Evolutionary conservation across 148 eudicot genomes (phyloP), one percentile per base, ranked within the genome.

Genomic region (Camellia granthamiana): DNA sequence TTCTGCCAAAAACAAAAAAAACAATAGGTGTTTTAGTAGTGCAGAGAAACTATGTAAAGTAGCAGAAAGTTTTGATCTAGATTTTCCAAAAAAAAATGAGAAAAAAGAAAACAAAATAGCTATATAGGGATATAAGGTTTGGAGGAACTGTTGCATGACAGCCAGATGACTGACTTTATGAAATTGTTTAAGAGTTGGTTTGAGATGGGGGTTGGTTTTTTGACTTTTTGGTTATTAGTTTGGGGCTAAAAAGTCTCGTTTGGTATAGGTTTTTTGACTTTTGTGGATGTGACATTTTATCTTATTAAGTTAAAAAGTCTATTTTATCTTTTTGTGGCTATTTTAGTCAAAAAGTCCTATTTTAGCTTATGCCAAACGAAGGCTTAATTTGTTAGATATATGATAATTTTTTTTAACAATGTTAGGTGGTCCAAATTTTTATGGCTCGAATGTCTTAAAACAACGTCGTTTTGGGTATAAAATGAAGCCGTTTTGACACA

Each of bases 11-110:
- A n/a, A n/a, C n/a, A n/a, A n/a, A 23, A n/a, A 30, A 30, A 60
- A 46, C 60, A 15, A 55, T 67, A 42, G 67, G 11, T 55, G 18
- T 80, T 43, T 80, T 38, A 8, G 47, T 41, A 61, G 18, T n/a
- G 56, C 15, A 21, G 56, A 81, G 72, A 55, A 46, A 55, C 9
- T 3, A 23, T 65, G 83, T 66, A 74, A 75, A 81, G 82, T 71
- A n/a, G 43, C 69, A 6, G 63, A 15, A 74, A 64, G 43, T 51
- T 41, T 19, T 6, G 11, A n/a, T 46, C 46, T 59, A 71, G 46
- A 55, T 78, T 69, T 16, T 71, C 7, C 42, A 23, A 4, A 18
- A 8, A 3, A 10, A 54, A 69, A 30, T 30, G 42, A 9, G 5
- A 47, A 18, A 71, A 49, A 73, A 11, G 14, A 73, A 52, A 38